Evolutionary conservation across 2,329 filamentous ascomycete species (phyloP), one percentile per base, ranked within the genome.

Genomic region (Alternaria panax): DNA sequence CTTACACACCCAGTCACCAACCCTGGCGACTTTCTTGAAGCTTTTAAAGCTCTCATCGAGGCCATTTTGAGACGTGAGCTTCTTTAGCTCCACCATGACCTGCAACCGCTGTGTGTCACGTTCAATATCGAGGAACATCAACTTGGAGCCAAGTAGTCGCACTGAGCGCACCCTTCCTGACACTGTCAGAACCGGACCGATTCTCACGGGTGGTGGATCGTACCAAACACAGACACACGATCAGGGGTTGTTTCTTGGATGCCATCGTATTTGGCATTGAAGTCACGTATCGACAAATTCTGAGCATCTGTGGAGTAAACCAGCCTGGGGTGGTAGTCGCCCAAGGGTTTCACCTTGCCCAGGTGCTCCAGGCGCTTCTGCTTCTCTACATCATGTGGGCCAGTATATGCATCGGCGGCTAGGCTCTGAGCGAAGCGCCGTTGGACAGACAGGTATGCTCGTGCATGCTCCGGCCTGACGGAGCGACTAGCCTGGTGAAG

Each of bases 1-100:
- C 90, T 81, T 84, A 92, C 91, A 89, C 74, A 94, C 88, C 75
- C 91, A 89, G 80, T 98, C 95, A 63, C 95, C 95, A 68, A 91
- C 87, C 66, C 90, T 87, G 47, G 93, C 83, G 54, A 92, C 78
- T 62, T 87, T 87, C 63, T 86, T 85, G 63, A 91, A 86, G 38
- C 85, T 77, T 70, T 86, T 89, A 75, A 87, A 87, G 16, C 73
- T 68, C n/a, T 81, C 78, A 1, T 75, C 66, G 4, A 75, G 70
- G 9, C 80, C 78, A n/a, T 76, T 62, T n/a, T 72, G 60, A 16
- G 51, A 36, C 16, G 75, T 74, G 61, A 84, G 72, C 51, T 83
- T 85, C 59, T 83, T 83, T 68, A 89, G 83, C 78, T 91, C 91
- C 77, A 91, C 85, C 81, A 96, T 88, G 62, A 89, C 85, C 79